Base-by-base conservation (phyloP, 805 yeast genomes). In the Kazachstania kunashirensis region DNA sequence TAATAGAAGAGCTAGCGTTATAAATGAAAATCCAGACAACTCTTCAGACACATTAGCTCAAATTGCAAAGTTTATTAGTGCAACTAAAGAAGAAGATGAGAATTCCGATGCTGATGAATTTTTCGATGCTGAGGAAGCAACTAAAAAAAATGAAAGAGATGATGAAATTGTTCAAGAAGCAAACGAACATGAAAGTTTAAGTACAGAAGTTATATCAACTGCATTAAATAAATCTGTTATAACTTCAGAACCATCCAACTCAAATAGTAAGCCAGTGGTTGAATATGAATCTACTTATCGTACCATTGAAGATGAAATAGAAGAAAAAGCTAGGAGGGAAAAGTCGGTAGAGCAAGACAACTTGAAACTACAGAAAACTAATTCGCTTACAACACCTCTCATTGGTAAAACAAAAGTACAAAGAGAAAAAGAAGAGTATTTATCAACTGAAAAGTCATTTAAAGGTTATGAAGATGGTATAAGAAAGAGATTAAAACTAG, bases 391-490 rank as follows among this genome's bases (percentile, higher is more conserved):
- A 6, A 24, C 29, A 2, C 24, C 37, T 11, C 11, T 20, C 14
- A 16, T 48, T 29, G 50, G 44, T 2, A 31, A 37, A 2, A 46
- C 42, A 29, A 36, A 33, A 3, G 11, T 36, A 9, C 67, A 63
- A 36, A 45, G 45, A 23, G 33, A 44, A n/a, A 59, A 55, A 32
- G 50, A 47, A 17, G 16, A 37, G 15, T 4, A 43, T 11, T 29
- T 63, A 7, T 20, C 42, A 2, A 40, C 45, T 0, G 76, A 77
- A 37, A 63, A 65, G 3, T 68, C 85, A 0, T 82, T 67, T 49
- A 57, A 60, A 11, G 98, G 98, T 5, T 89, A 89, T 55, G 94
- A 86, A 47, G 84, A 82, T 42, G 84, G 84, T 3, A 72, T 84
- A 4, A 75, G 98, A 58, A 65, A 67, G 9, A 73, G 73, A 39